Base-by-base conservation (phyloP, 805 yeast species). In the Maudiozyma serrabonitensis region DNA sequence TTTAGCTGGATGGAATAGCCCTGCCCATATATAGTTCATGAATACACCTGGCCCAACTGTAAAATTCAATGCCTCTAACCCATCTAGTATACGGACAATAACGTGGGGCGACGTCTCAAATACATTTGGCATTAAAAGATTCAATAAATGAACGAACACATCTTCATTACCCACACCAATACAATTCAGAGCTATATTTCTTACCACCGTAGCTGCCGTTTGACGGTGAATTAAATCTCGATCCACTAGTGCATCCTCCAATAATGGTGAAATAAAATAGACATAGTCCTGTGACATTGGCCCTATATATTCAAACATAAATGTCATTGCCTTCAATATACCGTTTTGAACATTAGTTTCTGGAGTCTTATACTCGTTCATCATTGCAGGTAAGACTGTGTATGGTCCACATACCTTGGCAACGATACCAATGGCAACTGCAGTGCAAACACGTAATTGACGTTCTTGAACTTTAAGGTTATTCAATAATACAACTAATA, bases 41-140 rank as follows among this genome's bases (percentile, higher is more conserved):
- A 84, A 71, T 1, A 80, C 59, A 0, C 95, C 96, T 5, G 78
- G 74, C 0, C 99, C 99, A 13, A 90, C 63, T 0, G 83, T 83
- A 43, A 75, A 69, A 35, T 91, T 71, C 26, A 88, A 62, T 1
- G 87, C 83, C 51, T 85, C 89, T 26, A 93, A 71, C 48, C 90
- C 84, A 49, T 88, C 97, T 44, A 86, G 54, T 1, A 93, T 81
- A 55, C 98, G 78, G 9, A 72, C 75, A 50, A 90, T 89, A 13
- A 90, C 97, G 66, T 93, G 99, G 0, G 98, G 98, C 0, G 97
- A 89, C 0, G 96, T 86, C 64, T 91, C 99, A 62, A 80, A 89
- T 2, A 93, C 72, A 63, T 93, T 93, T 1, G 99, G 99, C 67
- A 89, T 68, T 19, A 93, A 66, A 46, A 90, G 71, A 62, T 93